Percentiles rank a stretch among this genome's conserved stretches.
These are phyloP conservation scores for Lichtheimia corymbifera DNA, from an alignment of 371 early-diverging fungal species.

Conservation along the genomic window DNA sequence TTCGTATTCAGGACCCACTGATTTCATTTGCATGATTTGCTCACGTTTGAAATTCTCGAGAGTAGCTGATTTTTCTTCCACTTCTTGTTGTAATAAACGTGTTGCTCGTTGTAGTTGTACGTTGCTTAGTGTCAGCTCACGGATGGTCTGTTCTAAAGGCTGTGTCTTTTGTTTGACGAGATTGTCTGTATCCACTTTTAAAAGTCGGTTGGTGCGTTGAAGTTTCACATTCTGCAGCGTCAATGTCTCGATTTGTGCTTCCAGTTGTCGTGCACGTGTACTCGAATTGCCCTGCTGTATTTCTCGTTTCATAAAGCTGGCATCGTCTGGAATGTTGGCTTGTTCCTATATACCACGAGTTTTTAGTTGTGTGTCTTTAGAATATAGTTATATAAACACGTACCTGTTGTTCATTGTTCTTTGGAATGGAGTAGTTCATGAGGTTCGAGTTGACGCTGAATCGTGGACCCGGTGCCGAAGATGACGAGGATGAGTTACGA, in stretches of 20 bases:
- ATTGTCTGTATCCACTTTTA: slow-evolving; percentile 54
- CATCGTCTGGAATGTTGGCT: slow-evolving; percentile 1
- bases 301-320: slow-evolving; percentile 17
- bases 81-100: slow-evolving; percentile 40
- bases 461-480: slow-evolving; percentile 21
- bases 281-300: slow-evolving; percentile 45
- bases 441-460: slow-evolving; percentile 52
- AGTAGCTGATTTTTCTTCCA: slow-evolving; percentile 36
- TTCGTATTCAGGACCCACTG: slow-evolving; percentile 55
- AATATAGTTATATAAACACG: too few species aligned
- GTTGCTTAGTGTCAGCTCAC: slow-evolving; percentile 40
- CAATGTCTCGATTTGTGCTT: slow-evolving; percentile 46
- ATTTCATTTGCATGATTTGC: slow-evolving; percentile 46
- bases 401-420: slow-evolving; percentile 22
- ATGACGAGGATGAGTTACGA: slow-evolving; percentile 15
- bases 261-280: slow-evolving; percentile 43
- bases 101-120: slow-evolving; percentile 47
- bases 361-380: too few species aligned
- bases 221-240: slow-evolving; percentile 52
- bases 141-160: slow-evolving; percentile 40
- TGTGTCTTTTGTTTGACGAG: slow-evolving; percentile 51
- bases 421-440: slow-evolving; percentile 58
- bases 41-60: slow-evolving; percentile 25
- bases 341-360: too few species aligned
- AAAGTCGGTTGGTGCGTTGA: slow-evolving; percentile 47